phyloP scores from a whole-genome alignment of 441 rosid genomes.

The Gossypium gossypioides region DNA sequence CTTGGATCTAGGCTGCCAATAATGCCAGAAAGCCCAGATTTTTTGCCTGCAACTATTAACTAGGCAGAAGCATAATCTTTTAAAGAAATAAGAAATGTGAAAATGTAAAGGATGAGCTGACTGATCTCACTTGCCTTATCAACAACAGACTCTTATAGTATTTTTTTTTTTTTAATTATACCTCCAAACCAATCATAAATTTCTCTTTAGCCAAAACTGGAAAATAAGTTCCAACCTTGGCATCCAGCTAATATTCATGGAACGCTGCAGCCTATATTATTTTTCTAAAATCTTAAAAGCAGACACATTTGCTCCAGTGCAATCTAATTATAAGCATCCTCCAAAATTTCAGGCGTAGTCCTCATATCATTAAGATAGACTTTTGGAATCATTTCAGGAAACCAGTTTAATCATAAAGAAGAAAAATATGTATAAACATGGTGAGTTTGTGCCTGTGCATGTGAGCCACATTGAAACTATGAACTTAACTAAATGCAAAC shows the following conservation, averaged over 20 bases:
- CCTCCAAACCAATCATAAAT: neutral
- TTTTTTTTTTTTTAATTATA: neutral
- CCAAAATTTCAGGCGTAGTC: neutral
- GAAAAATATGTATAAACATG: neutral
- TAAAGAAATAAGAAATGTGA: neutral
- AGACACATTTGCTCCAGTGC: neutral
- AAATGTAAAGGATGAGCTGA: neutral
- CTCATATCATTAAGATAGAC: neutral
- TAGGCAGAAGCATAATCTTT: neutral
- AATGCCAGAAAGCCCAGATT: neutral
- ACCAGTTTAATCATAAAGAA: conserved; percentile 9
- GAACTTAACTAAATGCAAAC: conserved; percentile 10
- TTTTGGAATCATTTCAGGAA: neutral
- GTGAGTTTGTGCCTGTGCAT: neutral
- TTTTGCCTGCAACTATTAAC: neutral
- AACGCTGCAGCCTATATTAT: neutral
- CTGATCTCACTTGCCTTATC: neutral
- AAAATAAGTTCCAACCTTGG: neutral
- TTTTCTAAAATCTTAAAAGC: neutral
- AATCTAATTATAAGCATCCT: neutral
- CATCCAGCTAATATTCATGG: conserved; percentile 1
- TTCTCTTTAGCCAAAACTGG: neutral
- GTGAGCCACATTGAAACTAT: neutral
- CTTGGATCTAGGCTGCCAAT: neutral
- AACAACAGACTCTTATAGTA: neutral